Conservation (phyloP, 805 yeast species). For the Millerozyma miso region DNA sequence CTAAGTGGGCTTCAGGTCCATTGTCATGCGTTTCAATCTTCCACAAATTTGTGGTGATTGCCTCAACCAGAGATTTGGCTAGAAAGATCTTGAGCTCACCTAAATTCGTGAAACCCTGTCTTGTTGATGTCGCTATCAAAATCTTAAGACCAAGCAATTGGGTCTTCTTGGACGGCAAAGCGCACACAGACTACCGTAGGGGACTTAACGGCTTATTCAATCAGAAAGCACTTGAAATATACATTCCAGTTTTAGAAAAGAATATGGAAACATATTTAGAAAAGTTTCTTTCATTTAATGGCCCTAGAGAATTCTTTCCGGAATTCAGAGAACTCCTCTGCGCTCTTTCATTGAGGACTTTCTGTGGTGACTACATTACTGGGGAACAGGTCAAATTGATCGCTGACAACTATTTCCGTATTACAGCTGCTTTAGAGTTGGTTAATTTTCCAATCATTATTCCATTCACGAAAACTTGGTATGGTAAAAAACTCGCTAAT, state of each 20-base stretch:
- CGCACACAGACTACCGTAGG: slow-evolving; percentile 88
- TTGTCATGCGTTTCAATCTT: slow-evolving; percentile 95
- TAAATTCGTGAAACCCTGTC: slow-evolving; percentile 90
- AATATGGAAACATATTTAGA: slow-evolving; percentile 81
- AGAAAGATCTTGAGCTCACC: slow-evolving; percentile 85
- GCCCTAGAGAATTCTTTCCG: slow-evolving; percentile 77
- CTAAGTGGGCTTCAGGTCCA: slow-evolving; percentile 94
- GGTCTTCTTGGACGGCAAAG: slow-evolving; percentile 97
- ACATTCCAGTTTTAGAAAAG: slow-evolving; percentile 79
- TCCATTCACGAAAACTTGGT: slow-evolving; percentile 97
- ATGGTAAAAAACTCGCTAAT: slow-evolving; percentile 90
- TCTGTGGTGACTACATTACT: slow-evolving; percentile 93
- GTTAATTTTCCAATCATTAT: slow-evolving; percentile 96
- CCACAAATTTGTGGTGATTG: slow-evolving; percentile 96
- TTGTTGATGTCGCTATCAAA: slow-evolving; percentile 94
- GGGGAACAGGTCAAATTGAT: slow-evolving; percentile 84
- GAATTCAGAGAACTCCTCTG: slow-evolving; percentile 95
- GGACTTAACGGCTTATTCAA: slow-evolving; percentile 88
- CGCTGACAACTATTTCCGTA: slow-evolving; percentile 87
- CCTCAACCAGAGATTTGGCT: slow-evolving; percentile 81
- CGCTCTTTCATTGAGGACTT: slow-evolving; percentile 87
- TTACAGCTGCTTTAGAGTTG: slow-evolving; percentile 94
- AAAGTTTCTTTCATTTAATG: slow-evolving; percentile 57
- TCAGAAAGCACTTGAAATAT: slow-evolving; percentile 72
- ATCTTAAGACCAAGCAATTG: slow-evolving; percentile 93